A percentile compares a stretch with the other conserved stretches of the same genome.
phyloP scores from a whole-genome alignment of 805 yeast species.

The Myxozyma monticola region DNA sequence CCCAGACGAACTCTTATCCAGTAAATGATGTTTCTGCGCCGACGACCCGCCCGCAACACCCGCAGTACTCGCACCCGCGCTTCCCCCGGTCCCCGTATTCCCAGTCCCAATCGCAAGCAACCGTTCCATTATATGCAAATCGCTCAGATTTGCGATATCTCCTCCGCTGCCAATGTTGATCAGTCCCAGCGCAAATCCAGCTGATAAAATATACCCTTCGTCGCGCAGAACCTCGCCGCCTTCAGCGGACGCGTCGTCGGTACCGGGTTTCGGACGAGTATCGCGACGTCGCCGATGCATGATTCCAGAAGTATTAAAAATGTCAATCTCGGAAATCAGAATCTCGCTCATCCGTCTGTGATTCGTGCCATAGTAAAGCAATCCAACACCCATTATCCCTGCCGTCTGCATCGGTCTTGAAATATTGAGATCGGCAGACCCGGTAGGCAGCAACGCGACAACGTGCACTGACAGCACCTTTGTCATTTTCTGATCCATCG shows the following conservation, averaged over 20 bases:
- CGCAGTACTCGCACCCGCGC: slow-evolving; percentile 4
- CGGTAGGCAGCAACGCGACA: slow-evolving; percentile 84
- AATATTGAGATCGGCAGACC: slow-evolving; percentile 87
- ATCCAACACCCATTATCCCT: slow-evolving; percentile 85
- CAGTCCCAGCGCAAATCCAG: slow-evolving; percentile 85
- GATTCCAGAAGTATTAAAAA: slow-evolving; percentile 22
- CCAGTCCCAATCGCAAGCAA: slow-evolving; percentile 59
- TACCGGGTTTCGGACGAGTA: neutral
- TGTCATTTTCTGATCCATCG: slow-evolving; percentile 82
- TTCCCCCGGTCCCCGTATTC: slow-evolving; percentile 9
- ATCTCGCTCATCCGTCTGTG: slow-evolving; percentile 86
- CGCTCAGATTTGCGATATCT: slow-evolving; percentile 57
- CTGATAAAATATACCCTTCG: slow-evolving; percentile 82
- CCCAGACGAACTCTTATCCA: slow-evolving; percentile 67
- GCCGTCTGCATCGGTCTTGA: slow-evolving; percentile 83
- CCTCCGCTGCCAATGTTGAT: slow-evolving; percentile 78
- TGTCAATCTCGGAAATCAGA: slow-evolving; percentile 61
- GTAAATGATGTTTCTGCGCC: slow-evolving; percentile 56
- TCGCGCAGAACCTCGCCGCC: slow-evolving; percentile 40
- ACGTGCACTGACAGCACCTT: slow-evolving; percentile 92
- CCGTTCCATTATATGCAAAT: slow-evolving; percentile 61
- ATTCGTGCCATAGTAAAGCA: slow-evolving; percentile 72
- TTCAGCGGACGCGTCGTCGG: slow-evolving; percentile 5
- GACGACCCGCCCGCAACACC: slow-evolving; percentile 48
- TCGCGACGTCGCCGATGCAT: neutral